These are phyloP conservation scores for Glaciozyma martinii DNA, from an alignment of 768 basidiomycete species.

Conservation along the genomic window DNA sequence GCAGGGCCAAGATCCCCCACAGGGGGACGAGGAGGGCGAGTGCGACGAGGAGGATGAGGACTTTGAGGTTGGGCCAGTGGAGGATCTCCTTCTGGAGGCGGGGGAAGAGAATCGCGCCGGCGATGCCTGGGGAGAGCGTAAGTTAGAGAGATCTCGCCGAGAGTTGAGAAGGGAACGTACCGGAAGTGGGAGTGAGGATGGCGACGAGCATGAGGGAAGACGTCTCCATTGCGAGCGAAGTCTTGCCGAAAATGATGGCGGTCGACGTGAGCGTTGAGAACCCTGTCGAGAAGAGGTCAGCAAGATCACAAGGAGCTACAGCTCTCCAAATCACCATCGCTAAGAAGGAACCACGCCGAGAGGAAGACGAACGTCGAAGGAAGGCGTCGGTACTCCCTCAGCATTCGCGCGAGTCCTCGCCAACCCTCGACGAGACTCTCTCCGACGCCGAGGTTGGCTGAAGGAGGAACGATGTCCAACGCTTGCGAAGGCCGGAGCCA, in stretches of 20 bases:
- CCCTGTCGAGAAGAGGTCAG: slow-evolving; percentile 44
- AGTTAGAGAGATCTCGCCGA: neutral
- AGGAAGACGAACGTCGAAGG: slow-evolving; percentile 82
- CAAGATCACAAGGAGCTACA: neutral
- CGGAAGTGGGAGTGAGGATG: slow-evolving; percentile 46
- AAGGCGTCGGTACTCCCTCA: slow-evolving; percentile 64
- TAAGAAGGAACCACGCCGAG: slow-evolving; percentile 86
- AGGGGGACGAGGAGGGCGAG: slow-evolving; percentile 58
- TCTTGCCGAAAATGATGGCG: slow-evolving; percentile 86
- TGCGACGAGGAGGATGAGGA: slow-evolving; percentile 61
- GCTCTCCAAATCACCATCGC: slow-evolving; percentile 56
- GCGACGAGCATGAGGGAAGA: slow-evolving; percentile 48
- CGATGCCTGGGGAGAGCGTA: slow-evolving; percentile 48
- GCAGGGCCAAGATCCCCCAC: slow-evolving; percentile 60
- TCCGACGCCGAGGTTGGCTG: neutral
- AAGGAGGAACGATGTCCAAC: neutral
- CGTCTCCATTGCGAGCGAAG: slow-evolving; percentile 67
- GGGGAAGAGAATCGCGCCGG: slow-evolving; percentile 78
- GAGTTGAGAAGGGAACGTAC: neutral
- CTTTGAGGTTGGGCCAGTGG: slow-evolving; percentile 57
- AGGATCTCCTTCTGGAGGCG: slow-evolving; percentile 51
- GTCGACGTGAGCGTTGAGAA: slow-evolving; percentile 90
- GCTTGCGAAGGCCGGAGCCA: slow-evolving; percentile 10
- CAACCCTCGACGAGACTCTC: slow-evolving; percentile 61
- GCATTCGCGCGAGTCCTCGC: slow-evolving; percentile 64